These are phyloP conservation scores for Neolentinus lepideus DNA, from an alignment of 1,284 basidiomycete genomes.

Conservation along the genomic window DNA sequence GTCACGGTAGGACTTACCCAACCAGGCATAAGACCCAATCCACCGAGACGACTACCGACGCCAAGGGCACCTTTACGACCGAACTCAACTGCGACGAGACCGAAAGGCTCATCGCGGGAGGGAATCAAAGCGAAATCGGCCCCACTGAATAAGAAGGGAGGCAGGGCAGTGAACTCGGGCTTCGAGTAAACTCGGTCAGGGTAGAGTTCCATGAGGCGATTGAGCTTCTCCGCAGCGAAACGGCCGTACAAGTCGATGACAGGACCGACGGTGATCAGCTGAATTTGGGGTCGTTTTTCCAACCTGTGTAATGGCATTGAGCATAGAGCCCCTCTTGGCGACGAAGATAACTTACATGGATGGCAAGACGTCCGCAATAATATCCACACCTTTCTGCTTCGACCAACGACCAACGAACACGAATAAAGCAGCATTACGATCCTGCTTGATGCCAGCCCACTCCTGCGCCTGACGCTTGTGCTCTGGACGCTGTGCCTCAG, in stretches of 20 bases:
- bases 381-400: conserved; percentile 92
- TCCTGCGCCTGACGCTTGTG: conserved; percentile 87
- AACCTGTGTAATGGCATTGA: conserved; percentile 37
- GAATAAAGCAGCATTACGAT: conserved; percentile 83
- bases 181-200: conserved; percentile 90
- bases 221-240: conserved; percentile 89
- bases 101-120: conserved; percentile 92
- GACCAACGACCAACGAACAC: conserved; percentile 97
- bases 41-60: conserved; percentile 87
- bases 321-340: background rate
- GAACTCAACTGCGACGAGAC: conserved; percentile 91
- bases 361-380: conserved; percentile 92
- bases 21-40: conserved; percentile 93
- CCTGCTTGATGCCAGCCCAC: conserved; percentile 89
- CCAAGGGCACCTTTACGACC: conserved; percentile 92
- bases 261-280: conserved; percentile 84
- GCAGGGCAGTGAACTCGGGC: conserved; percentile 90
- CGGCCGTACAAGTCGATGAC: conserved; percentile 93
- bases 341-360: conserved; percentile 48
- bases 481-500: conserved; percentile 84
- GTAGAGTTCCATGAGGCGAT: conserved; percentile 88
- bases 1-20: conserved; percentile 56
- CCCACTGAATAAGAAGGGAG: conserved; percentile 87
- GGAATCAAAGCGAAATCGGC: conserved; percentile 93
- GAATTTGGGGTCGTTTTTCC: conserved; percentile 81